These are phyloP conservation scores for Picochlorum costavermella DNA, from an alignment of 139 green algal species.

Conservation along the genomic window DNA sequence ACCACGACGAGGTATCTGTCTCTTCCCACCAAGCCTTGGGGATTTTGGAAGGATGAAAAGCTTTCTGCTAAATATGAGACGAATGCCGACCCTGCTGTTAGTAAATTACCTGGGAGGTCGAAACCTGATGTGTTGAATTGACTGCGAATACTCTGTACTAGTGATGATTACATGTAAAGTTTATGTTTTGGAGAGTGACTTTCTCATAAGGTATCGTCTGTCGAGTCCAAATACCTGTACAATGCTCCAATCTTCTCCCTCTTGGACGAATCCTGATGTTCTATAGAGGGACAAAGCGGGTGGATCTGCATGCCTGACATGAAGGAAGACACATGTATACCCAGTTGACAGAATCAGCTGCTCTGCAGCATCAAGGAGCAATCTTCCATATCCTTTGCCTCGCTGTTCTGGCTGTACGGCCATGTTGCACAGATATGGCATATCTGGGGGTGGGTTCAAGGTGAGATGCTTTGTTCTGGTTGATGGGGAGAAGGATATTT, in stretches of 20 bases:
- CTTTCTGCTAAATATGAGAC: conserved; percentile 13
- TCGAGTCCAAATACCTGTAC: conserved; percentile 31
- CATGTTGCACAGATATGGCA: conserved; percentile 71
- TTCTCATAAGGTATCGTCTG: conserved; percentile 37
- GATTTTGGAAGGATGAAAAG: conserved; percentile 31
- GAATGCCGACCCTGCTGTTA: conserved; percentile 10
- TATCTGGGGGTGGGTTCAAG: conserved; percentile 44
- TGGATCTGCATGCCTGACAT: conserved; percentile 42
- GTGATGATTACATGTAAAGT: background rate
- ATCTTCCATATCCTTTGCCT: conserved; percentile 35
- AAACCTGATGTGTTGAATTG: conserved; percentile 4
- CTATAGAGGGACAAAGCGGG: conserved; percentile 28
- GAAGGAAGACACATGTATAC: conserved; percentile 42
- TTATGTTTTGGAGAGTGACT: conserved; percentile 18
- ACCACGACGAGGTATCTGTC: conserved; percentile 15
- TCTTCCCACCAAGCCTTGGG: conserved; percentile 28
- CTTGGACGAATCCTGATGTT: conserved; percentile 19
- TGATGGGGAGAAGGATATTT: conserved; percentile 36
- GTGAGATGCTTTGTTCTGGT: conserved; percentile 41
- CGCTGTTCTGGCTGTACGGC: conserved; percentile 26
- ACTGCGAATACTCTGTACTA: background rate
- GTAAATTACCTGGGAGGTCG: conserved; percentile 6
- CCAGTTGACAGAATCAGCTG: conserved; percentile 22
- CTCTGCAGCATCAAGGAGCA: conserved; percentile 45
- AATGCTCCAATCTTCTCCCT: conserved; percentile 21